These are phyloP conservation scores for Lumnitzera racemosa DNA, from an alignment of 345 rosid genomes.

Conservation along the genomic window DNA sequence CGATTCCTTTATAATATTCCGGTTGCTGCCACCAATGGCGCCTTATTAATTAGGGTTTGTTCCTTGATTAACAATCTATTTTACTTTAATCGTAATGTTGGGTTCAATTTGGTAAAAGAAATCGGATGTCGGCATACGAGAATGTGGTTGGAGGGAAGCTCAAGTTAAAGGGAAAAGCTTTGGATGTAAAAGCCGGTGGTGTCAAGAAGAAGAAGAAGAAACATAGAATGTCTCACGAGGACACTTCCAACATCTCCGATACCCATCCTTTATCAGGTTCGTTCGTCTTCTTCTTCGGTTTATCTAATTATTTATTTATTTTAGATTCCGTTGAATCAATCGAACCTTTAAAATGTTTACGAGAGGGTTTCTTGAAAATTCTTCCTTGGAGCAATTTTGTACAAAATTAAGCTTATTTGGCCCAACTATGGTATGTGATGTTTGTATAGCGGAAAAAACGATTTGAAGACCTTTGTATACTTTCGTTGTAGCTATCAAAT, in stretches of 20 bases:
- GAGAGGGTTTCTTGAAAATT: no score
- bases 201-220: constrained; percentile 63
- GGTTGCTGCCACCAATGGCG: no score
- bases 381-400: background rate
- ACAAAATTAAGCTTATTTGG: background rate
- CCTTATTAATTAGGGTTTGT: no score
- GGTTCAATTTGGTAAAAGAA: background rate
- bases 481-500: no score
- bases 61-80: no score
- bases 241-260: constrained; percentile 26
- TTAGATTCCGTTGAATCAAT: background rate
- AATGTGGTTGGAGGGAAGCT: constrained; percentile 78
- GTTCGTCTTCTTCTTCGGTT: background rate
- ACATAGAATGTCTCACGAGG: constrained; percentile 21
- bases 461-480: no score
- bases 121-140: constrained; percentile 62
- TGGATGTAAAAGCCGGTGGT: constrained; percentile 85
- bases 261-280: constrained; percentile 45
- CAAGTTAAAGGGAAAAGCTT: constrained; percentile 92
- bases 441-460: no score
- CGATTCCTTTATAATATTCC: no score
- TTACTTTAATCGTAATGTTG: no score
- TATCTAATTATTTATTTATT: background rate
- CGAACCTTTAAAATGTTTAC: no score
- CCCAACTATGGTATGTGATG: no score